phyloP scores from a whole-genome alignment of 2,329 filamentous ascomycete genomes.

The Lanzia echinophila region DNA sequence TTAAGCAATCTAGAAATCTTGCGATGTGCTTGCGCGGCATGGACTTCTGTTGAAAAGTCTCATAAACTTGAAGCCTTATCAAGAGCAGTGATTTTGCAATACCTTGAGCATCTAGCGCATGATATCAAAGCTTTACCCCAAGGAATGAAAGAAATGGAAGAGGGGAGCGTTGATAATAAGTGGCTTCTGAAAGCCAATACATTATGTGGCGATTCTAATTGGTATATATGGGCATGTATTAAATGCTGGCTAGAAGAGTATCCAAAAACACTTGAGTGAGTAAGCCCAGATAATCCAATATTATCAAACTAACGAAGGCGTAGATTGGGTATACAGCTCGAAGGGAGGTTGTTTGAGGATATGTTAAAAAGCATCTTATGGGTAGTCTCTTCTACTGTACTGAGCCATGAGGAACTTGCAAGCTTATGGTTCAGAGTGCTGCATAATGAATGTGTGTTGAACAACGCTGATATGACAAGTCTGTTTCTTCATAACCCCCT shows the following conservation, averaged over 20 bases:
- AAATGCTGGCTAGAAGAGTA: constrained; percentile 25
- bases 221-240: constrained; percentile 19
- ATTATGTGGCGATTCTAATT: constrained; percentile 14
- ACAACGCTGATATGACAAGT: constrained; percentile 19
- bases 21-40: constrained; percentile 23
- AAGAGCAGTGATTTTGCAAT: constrained; percentile 13
- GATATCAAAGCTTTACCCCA: constrained; percentile 11
- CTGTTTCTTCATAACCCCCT: not conserved
- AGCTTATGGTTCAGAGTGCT: not conserved
- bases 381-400: constrained; percentile 19
- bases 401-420: not conserved
- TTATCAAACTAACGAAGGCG: constrained; percentile 8
- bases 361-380: constrained; percentile 25
- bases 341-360: constrained; percentile 10
- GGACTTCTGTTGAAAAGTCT: constrained; percentile 15
- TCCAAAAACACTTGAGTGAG: constrained; percentile 23
- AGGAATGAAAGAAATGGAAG: constrained; percentile 6
- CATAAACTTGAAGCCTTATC: constrained; percentile 11
- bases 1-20: constrained; percentile 23
- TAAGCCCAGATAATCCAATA: not conserved
- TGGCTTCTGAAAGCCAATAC: constrained; percentile 10
- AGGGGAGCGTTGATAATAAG: not conserved
- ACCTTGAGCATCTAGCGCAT: constrained; percentile 14
- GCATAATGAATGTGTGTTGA: constrained; percentile 1
- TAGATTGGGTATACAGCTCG: constrained; percentile 18